Conservation (phyloP, 2,329 filamentous ascomycete species). For the Didymella arachidicola region DNA sequence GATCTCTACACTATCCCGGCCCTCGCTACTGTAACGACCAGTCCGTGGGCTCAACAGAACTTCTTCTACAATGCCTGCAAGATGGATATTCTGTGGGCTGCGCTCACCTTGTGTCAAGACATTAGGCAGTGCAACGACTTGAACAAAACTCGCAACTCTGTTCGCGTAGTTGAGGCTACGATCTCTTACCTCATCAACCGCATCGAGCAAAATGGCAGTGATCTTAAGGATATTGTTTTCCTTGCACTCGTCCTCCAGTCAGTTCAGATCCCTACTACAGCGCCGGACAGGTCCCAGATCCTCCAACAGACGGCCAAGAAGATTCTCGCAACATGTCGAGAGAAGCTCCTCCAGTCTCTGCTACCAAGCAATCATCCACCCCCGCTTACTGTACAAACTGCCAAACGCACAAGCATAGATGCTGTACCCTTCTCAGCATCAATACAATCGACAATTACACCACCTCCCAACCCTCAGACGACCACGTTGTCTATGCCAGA, state of each 20-base stretch:
- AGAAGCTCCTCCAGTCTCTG: conserved; percentile 23
- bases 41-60: conserved; percentile 26
- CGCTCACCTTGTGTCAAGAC: conserved; percentile 42
- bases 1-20: conserved; percentile 21
- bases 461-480: conserved; percentile 8
- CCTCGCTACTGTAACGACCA: conserved; percentile 9
- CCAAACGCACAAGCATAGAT: conserved; percentile 13
- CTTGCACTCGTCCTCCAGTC: conserved; percentile 29
- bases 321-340: conserved; percentile 25
- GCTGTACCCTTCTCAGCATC: neutral
- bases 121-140: conserved; percentile 26
- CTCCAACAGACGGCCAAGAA: conserved; percentile 17
- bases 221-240: conserved; percentile 34
- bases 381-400: conserved; percentile 2
- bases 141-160: conserved; percentile 7
- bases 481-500: conserved; percentile 8
- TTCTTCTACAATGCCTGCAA: conserved; percentile 43
- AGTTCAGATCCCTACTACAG: conserved; percentile 17
- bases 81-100: conserved; percentile 42
- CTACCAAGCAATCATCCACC: conserved; percentile 3
- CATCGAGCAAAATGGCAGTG: conserved; percentile 28
- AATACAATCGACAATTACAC: conserved; percentile 4
- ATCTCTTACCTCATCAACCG: conserved; percentile 24
- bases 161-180: conserved; percentile 24
- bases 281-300: neutral